Base-by-base conservation (phyloP, 345 rosid genomes). In the Sisymbrium irio region DNA sequence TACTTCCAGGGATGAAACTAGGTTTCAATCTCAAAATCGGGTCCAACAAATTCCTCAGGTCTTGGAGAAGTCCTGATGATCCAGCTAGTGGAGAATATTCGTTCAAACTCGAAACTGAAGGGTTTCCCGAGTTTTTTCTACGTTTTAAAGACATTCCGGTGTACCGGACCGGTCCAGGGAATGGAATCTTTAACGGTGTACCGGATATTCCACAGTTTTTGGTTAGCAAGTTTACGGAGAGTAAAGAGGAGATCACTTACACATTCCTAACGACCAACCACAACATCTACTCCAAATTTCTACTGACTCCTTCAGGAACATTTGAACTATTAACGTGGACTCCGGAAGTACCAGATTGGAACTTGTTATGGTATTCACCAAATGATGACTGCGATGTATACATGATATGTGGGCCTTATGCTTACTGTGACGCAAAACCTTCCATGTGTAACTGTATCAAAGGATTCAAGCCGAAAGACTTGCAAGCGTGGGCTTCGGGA, bases 341-440 rank as follows among this genome's bases (percentile, higher is more conserved):
- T 15, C 81, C 81, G 1, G 77, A 72, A n/a, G 64, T 3, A 0
- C 14, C 76, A 22, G 15, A 22, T 0, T 92, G 96, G 93, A 82
- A 51, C 65, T 1, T 53, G 22, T 86, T 85, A 40, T 91, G 97
- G 97, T 78, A 57, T 12, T 88, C 87, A 2, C 96, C 88, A 3
- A 84, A 83, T 22, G 97, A 91, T 56, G 88, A 87, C 60, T 91
- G 97, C 56, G 96, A 91, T 79, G 0, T 55, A 0, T 86, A 77
- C 67, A 2, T 51, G 0, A 82, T 62, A 72, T 91, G 97, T 55
- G 92, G 92, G 11, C 78, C 90, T 0, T 86, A 69, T 53, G 93
- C 90, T 1, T 53, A 85, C 0, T 91, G 97, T 6, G 92, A 89
- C 73, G 41, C 75, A 7, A 81, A 87, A 54, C 82, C 67, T 0